These are phyloP conservation scores for Allium sativum DNA, from an alignment of 106 monocot species.

Conservation along the genomic window DNA sequence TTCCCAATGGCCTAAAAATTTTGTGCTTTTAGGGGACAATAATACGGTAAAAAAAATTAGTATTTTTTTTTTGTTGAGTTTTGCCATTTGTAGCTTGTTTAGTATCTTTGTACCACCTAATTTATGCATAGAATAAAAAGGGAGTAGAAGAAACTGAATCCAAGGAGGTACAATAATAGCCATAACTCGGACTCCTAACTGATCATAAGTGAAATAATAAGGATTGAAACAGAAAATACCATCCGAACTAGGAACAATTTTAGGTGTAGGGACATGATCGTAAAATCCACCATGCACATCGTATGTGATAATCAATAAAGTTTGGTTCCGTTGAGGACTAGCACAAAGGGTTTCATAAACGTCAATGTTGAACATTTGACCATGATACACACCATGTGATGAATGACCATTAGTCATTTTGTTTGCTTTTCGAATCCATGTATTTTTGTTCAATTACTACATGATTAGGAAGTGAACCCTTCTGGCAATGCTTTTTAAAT, in stretches of 20 bases:
- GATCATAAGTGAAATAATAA: constrained; percentile 53
- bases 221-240: constrained; percentile 55
- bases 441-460: constrained; percentile 78
- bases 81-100: too few species aligned
- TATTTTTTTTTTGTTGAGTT: too few species aligned
- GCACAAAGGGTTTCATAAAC: constrained; percentile 64
- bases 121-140: too few species aligned
- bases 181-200: constrained; percentile 6
- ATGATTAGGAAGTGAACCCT: constrained; percentile 63
- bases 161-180: constrained; percentile 59
- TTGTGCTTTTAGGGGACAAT: too few species aligned
- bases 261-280: constrained; percentile 72
- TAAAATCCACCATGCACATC: constrained; percentile 84
- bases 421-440: constrained; percentile 46
- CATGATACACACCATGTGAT: constrained; percentile 80
- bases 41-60: too few species aligned
- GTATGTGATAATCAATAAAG: constrained; percentile 62
- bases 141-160: too few species aligned
- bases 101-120: too few species aligned
- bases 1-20: too few species aligned
- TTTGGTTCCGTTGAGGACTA: constrained; percentile 77
- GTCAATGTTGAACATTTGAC: constrained; percentile 71
- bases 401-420: constrained; percentile 79
- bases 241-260: constrained; percentile 57
- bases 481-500: constrained; percentile 38